phyloP scores from a whole-genome alignment of 768 basidiomycete genomes.

The Strobilomyces confusus region DNA sequence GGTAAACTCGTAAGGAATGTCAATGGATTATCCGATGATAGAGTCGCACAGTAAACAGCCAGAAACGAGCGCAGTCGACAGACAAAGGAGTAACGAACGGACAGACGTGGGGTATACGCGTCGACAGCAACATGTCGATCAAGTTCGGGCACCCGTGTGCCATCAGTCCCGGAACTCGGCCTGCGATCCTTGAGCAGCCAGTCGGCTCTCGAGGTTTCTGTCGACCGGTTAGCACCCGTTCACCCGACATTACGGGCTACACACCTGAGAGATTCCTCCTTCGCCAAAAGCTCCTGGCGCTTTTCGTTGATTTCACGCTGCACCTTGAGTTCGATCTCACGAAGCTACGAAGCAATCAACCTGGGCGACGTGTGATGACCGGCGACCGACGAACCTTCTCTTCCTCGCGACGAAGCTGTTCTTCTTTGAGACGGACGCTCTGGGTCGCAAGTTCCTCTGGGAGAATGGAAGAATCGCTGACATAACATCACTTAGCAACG shows the following conservation, averaged over 20 bases:
- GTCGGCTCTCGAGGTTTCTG: constrained; percentile 86
- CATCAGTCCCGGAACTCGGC: constrained; percentile 70
- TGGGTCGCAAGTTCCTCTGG: constrained; percentile 97
- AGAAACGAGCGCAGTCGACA: constrained; percentile 31
- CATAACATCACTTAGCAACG: constrained; percentile 23
- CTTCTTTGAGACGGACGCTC: constrained; percentile 96
- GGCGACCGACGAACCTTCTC: constrained; percentile 62
- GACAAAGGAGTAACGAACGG: constrained; percentile 36
- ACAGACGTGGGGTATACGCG: constrained; percentile 33
- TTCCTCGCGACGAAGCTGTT: constrained; percentile 94
- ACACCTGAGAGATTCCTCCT: constrained; percentile 89
- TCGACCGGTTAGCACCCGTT: background rate
- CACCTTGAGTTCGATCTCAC: constrained; percentile 97
- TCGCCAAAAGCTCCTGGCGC: constrained; percentile 92
- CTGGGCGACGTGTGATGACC: background rate
- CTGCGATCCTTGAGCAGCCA: constrained; percentile 85
- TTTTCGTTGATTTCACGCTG: constrained; percentile 98
- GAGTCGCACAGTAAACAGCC: constrained; percentile 32
- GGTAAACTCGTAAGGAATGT: constrained; percentile 32
- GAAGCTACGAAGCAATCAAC: constrained; percentile 50
- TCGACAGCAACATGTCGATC: constrained; percentile 25
- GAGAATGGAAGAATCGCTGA: constrained; percentile 81
- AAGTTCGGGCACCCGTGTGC: constrained; percentile 19
- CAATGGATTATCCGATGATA: constrained; percentile 37
- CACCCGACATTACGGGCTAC: constrained; percentile 15